phyloP scores from a whole-genome alignment of 2,329 filamentous ascomycete species.

The Westerdykella sp. region DNA sequence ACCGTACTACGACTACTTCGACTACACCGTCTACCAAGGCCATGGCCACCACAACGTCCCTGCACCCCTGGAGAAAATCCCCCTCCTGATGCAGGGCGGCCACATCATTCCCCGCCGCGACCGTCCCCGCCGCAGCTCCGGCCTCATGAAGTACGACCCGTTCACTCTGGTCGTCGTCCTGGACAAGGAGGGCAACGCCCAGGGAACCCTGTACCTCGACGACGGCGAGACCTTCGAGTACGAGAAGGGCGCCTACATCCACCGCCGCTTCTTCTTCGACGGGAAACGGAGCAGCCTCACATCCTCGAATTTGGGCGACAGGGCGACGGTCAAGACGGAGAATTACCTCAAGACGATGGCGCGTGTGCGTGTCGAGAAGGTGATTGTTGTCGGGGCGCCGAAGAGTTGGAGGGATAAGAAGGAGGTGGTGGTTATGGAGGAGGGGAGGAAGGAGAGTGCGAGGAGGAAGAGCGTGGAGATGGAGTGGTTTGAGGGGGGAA shows the following conservation, averaged over 20 bases:
- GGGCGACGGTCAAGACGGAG: constrained; percentile 57
- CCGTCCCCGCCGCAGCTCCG: constrained; percentile 73
- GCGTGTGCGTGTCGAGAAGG: constrained; percentile 71
- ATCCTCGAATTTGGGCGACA: constrained; percentile 51
- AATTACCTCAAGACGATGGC: constrained; percentile 75
- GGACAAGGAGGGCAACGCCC: constrained; percentile 61
- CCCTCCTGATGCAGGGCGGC: constrained; percentile 85
- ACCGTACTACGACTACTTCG: constrained; percentile 93
- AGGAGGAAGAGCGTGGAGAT: constrained; percentile 48
- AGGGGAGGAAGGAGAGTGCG: constrained; percentile 42
- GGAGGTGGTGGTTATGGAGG: constrained; percentile 60
- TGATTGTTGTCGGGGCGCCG: constrained; percentile 77
- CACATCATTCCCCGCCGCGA: constrained; percentile 90
- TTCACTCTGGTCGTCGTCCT: constrained; percentile 83
- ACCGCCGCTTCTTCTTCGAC: constrained; percentile 68
- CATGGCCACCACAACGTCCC: constrained; percentile 65
- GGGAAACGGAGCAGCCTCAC: constrained; percentile 52
- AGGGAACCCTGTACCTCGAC: constrained; percentile 82
- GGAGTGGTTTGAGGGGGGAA: constrained; percentile 51
- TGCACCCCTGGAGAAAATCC: constrained; percentile 79
- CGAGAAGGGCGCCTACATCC: constrained; percentile 77
- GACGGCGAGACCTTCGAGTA: constrained; percentile 92
- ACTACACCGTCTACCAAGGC: constrained; percentile 68
- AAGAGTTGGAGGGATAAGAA: constrained; percentile 60
- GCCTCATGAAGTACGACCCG: constrained; percentile 88